These are phyloP conservation scores for Rhodosorus marinus DNA, from an alignment of 23 red algal species.

Conservation along the genomic window DNA sequence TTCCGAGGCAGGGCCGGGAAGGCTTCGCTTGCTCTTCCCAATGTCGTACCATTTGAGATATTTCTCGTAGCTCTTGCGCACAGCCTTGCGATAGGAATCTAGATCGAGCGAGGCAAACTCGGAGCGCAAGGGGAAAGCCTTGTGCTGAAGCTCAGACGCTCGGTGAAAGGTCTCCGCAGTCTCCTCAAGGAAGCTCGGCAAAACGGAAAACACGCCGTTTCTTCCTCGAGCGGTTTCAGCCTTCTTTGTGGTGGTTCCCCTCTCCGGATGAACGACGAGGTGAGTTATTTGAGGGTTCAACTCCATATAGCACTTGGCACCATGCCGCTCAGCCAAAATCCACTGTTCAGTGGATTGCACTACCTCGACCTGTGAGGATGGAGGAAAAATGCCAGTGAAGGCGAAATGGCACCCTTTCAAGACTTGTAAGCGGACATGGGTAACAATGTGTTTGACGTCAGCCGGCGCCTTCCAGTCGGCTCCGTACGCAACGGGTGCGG, in stretches of 20 bases:
- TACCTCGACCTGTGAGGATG: constrained; percentile 5
- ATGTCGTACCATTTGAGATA: neutral
- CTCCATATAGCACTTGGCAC: constrained; percentile 32
- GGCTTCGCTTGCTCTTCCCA: neutral
- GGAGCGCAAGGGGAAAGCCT: too few relatives aligned
- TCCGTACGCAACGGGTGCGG: neutral
- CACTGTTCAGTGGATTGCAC: constrained; percentile 11
- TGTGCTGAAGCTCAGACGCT: constrained; percentile 40
- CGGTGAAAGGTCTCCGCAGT: constrained; percentile 35
- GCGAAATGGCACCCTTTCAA: constrained; percentile 48
- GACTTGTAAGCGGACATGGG: constrained; percentile 19
- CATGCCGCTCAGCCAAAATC: constrained; percentile 44
- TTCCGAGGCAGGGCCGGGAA: neutral
- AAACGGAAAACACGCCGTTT: constrained; percentile 62
- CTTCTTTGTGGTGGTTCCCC: constrained; percentile 52
- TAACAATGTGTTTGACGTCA: constrained; percentile 65
- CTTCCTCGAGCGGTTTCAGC: constrained; percentile 25
- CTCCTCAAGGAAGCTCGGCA: constrained; percentile 28
- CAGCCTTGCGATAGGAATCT: neutral
- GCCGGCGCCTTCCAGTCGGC: constrained; percentile 18
- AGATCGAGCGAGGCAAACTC: neutral
- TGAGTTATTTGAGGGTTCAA: constrained; percentile 39
- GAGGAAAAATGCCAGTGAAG: constrained; percentile 66
- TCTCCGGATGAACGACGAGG: constrained; percentile 27
- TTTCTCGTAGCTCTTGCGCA: neutral